Percentiles rank a stretch among this genome's conserved stretches.
These are phyloP conservation scores for Kwoniella newhampshirensis DNA, from an alignment of 768 basidiomycete genomes.

Conservation along the genomic window DNA sequence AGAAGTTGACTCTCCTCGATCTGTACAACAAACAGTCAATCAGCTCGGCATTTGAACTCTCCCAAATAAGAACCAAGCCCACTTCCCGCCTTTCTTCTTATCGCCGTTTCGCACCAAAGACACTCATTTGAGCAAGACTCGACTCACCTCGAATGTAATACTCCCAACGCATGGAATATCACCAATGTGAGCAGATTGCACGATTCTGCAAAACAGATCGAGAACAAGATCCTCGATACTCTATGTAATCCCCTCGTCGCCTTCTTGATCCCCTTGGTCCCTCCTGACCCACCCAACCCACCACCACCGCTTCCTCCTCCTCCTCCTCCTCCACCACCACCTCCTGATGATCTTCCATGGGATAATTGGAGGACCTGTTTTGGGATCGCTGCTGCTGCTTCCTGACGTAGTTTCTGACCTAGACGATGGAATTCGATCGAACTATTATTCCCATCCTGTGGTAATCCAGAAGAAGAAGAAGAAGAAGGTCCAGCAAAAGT, in stretches of 20 bases:
- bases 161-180: constrained; percentile 47
- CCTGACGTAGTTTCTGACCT: constrained; percentile 31
- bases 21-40: constrained; percentile 11
- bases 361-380: constrained; percentile 26
- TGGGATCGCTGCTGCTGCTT: constrained; percentile 12
- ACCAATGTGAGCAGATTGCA: constrained; percentile 48
- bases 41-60: not conserved
- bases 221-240: constrained; percentile 46
- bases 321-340: constrained; percentile 10
- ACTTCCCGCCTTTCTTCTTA: no score
- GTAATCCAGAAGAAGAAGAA: not conserved
- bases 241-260: constrained; percentile 42
- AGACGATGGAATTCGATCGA: constrained; percentile 24
- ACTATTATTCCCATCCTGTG: constrained; percentile 3
- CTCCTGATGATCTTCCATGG: constrained; percentile 22
- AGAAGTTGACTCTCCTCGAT: constrained; percentile 48
- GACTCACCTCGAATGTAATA: constrained; percentile 45
- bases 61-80: no score
- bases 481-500: constrained; percentile 6
- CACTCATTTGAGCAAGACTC: not conserved
- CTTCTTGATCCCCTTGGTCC: constrained; percentile 27
- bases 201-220: constrained; percentile 45
- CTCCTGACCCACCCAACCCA: no score
- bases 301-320: constrained; percentile 1
- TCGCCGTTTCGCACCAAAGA: no score